phyloP scores from a whole-genome alignment of 2,329 filamentous ascomycete species.

The Diaporthe ilicicola region DNA sequence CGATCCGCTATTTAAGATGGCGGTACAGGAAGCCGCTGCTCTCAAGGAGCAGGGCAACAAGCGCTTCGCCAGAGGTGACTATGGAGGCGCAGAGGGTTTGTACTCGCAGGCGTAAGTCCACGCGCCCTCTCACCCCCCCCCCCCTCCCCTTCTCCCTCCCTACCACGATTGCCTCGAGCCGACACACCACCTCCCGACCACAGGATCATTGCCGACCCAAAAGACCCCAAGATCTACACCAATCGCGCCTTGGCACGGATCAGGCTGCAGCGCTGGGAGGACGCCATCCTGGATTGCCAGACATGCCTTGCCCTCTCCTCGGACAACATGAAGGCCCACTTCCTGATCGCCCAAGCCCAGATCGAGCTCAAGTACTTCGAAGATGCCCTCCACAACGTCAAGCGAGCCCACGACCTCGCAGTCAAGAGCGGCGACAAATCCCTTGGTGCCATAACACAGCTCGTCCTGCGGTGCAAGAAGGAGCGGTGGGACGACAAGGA shows the following conservation, averaged over 20 bases:
- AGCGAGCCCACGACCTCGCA: constrained; percentile 77
- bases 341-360: constrained; percentile 84
- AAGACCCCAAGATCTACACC: constrained; percentile 82
- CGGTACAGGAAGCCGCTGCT: constrained; percentile 44
- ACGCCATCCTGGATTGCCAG: constrained; percentile 79
- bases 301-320: constrained; percentile 75
- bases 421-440: constrained; percentile 70
- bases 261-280: constrained; percentile 76
- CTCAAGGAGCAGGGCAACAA: constrained; percentile 70
- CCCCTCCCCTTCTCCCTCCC: background rate
- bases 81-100: constrained; percentile 68
- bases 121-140: constrained; percentile 4
- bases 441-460: constrained; percentile 73
- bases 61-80: constrained; percentile 73
- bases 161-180: background rate
- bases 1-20: constrained; percentile 19
- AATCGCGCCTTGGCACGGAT: constrained; percentile 88
- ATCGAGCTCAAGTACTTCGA: constrained; percentile 76
- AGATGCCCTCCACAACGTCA: constrained; percentile 75
- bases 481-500: constrained; percentile 84
- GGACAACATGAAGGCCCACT: constrained; percentile 81
- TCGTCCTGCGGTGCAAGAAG: constrained; percentile 84
- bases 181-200: background rate
- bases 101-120: constrained; percentile 75
- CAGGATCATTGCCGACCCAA: constrained; percentile 80